Evolutionary conservation across 2,329 filamentous ascomycete genomes (phyloP), one percentile per base, ranked within the genome.

Genomic region (Clarireedia homoeocarpa): DNA sequence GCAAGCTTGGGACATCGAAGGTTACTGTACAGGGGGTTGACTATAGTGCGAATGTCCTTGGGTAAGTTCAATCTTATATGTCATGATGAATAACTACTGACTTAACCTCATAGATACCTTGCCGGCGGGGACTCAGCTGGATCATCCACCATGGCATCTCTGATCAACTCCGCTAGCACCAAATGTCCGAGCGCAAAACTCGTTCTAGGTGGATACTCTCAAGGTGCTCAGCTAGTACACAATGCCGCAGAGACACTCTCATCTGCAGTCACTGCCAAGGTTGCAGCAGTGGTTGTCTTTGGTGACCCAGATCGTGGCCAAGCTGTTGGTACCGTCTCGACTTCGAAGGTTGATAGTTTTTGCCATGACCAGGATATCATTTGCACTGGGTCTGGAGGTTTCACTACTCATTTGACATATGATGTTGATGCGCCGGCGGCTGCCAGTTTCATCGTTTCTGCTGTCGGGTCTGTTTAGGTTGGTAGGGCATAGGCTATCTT

Each of bases 191-290:
- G 70, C 6, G 69, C 71, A 0, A 67, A 71, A 46, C 67, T 74
- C n/a, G 63, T 74, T 1, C 64, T 72, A 1, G 68, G 71, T 34
- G 75, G 75, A 9, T 72, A 71, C 57, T 71, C 69, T 9, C 69
- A 77, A 63, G 75, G 74, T 5, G 71, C 70, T 0, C 74, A 75
- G 14, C 63, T 77, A 17, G 72, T 75, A 3, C 71, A 74, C 46
- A 70, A 71, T 17, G 68, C 73, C 0, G 62, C 74, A 5, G 67
- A 70, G 34, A 58, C 62, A 0, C 59, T 75, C 0, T 59, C 64
- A 3, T 54, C 61, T 4, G 59, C 56, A 0, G 65, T 70, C 1
- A 63, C 66, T 12, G 55, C 57, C 3, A 66, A 65, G 59, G 69
- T 76, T 45, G 68, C 65, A 34, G 73, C 69, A 1, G 73, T 72